Base-by-base conservation (phyloP, 495 filamentous ascomycete genomes). In the Aspergillus avenaceus region DNA sequence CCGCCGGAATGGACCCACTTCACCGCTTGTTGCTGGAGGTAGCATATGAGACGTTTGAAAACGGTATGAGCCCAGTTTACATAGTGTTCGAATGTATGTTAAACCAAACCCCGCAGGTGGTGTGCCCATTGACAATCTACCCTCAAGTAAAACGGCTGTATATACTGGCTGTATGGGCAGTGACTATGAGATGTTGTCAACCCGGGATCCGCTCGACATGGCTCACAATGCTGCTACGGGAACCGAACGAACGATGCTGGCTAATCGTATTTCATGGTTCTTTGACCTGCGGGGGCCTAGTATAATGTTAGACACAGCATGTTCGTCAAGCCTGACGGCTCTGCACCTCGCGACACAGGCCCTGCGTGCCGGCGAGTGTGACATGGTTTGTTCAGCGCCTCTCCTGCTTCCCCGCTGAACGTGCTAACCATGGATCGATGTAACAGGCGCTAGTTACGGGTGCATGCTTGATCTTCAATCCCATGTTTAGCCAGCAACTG, bases 21-120 rank as follows among this genome's bases (percentile, higher is more conserved):
- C 65, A 71, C 16, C 58, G 71, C 8, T 52, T 78, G 22, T 53
- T 77, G 26, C 66, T 85, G 3, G 82, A 84, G 55, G 61, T 70
- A 4, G 66, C 74, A 13, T 85, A 82, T 29, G 78, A 83, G 50
- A 74, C 75, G 0, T 64, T 84, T 16, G 80, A 84, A 52, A 79
- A 76, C 58, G 56, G 52, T 53, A 45, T 21, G 36, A n/a, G 8
- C 0, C 5, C 9, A n/a, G 6, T n/a, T 19, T 14, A 31, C 2
- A 7, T 9, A 5, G 9, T 9, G 19, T 24, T 40, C 47, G 54
- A 45, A 60, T 2, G 28, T 13, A n/a, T n/a, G n/a, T n/a, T n/a
- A n/a, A n/a, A n/a, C n/a, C n/a, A n/a, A 0, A 1, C 63, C 22
- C 6, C 16, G 8, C 43, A 64, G 64, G 55, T n/a, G 72, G 72